A percentile compares a stretch with the other conserved stretches of the same genome.
These are phyloP conservation scores for Ilex paraguariensis DNA, from an alignment of 305 asterid genomes.

Conservation along the genomic window DNA sequence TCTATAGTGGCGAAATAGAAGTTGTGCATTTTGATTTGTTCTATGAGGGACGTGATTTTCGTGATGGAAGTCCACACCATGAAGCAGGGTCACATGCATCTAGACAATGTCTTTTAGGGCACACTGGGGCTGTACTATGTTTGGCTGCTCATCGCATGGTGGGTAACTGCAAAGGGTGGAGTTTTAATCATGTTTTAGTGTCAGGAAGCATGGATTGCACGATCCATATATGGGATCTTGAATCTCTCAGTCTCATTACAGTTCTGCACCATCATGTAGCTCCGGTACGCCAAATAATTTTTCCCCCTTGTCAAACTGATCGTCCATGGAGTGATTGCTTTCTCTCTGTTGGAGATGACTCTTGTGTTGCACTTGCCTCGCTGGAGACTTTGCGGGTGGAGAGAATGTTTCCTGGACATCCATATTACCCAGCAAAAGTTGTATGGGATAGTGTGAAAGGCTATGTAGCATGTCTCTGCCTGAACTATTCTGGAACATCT, in stretches of 20 bases:
- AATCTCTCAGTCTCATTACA: slow-evolving; percentile 53
- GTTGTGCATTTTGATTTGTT: slow-evolving; percentile 61
- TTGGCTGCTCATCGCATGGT: slow-evolving; percentile 80
- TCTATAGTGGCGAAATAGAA: slow-evolving; percentile 72
- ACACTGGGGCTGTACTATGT: slow-evolving; percentile 83
- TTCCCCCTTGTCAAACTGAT: slow-evolving; percentile 61
- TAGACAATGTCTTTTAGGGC: slow-evolving; percentile 64
- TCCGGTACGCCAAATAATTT: slow-evolving; percentile 88
- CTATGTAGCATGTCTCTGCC: slow-evolving; percentile 86
- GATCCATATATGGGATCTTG: slow-evolving; percentile 91
- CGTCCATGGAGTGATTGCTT: slow-evolving; percentile 92
- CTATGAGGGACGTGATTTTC: slow-evolving; percentile 41
- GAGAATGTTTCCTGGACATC: slow-evolving; percentile 93
- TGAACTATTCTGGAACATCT: slow-evolving; percentile 52
- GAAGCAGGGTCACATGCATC: slow-evolving; percentile 35
- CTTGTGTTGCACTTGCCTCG: slow-evolving; percentile 69
- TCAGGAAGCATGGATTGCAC: slow-evolving; percentile 97
- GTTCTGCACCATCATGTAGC: slow-evolving; percentile 93
- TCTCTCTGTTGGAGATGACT: slow-evolving; percentile 83
- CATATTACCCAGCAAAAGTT: slow-evolving; percentile 73
- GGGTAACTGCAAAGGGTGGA: slow-evolving; percentile 41
- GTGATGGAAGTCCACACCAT: slow-evolving; percentile 25
- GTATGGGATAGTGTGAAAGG: slow-evolving; percentile 91
- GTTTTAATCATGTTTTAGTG: slow-evolving; percentile 59
- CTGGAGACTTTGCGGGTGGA: slow-evolving; percentile 82